Evolutionary conservation across 345 rosid genomes (phyloP), one percentile per base, ranked within the genome.

Genomic region (Hypericum androsaemum): DNA sequence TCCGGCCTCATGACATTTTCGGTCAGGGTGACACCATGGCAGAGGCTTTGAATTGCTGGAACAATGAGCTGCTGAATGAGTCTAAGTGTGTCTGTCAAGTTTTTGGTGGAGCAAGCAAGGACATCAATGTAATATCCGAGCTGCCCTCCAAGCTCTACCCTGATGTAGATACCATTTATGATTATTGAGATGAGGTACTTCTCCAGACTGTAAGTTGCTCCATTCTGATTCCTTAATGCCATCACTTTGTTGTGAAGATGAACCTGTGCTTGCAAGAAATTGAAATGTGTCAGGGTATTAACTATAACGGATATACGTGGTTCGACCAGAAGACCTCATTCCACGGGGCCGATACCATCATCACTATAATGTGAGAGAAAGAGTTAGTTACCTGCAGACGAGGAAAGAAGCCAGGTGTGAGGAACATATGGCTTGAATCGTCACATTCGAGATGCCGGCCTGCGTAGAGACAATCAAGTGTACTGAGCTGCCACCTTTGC

Each of bases 361-460:
- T n/a, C n/a, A n/a, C n/a, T n/a, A n/a, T n/a, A n/a, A 59, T 6
- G 44, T 12, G 50, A 45, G 13, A 38, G 32, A 37, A 37, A 69
- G 17, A 16, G 35, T 45, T 45, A 10, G 63, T 70, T 70, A 60
- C 97, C 95, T 88, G 98, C 65, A 92, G 70, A 70, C 84, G 94
- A 17, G 95, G 89, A 71, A 92, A 92, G 84, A 80, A 83, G 59
- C 94, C 94, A 38, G 95, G 86, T 9, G 89, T 81, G 66, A 92
- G 83, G 68, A 85, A 92, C 77, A 74, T 77, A 72, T 77, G 94
- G 71, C 88, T 84, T 58, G 94, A 81, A 73, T 92, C 88, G 61
- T 92, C 94, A 39, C 89, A 92, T 64, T 78, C 80, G 22, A 88
- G 94, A 92, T 92, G 96, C 62, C 98, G 71, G 40, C 98, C 95